Base-by-base conservation (phyloP, 2,329 filamentous ascomycete species). In the Aotearoamyces nothofagi region DNA sequence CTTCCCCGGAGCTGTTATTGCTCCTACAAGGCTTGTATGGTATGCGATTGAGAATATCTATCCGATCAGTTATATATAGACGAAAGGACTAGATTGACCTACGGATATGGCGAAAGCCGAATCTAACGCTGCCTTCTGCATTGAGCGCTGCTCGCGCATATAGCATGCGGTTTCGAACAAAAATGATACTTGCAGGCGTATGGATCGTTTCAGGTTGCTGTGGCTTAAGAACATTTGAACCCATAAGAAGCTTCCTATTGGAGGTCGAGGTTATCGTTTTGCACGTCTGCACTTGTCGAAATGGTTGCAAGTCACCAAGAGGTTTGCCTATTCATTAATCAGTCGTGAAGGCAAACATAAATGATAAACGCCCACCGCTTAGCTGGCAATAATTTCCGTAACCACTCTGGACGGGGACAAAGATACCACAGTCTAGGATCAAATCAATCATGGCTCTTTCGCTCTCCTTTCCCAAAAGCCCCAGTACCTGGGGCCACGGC, bases 1-100 rank as follows among this genome's bases (percentile, higher is more conserved):
- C n/a, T n/a, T n/a, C n/a, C n/a, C n/a, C n/a, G n/a, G n/a, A n/a
- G n/a, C n/a, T n/a, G n/a, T n/a, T n/a, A n/a, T n/a, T n/a, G n/a
- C n/a, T n/a, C n/a, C n/a, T n/a, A n/a, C n/a, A n/a, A n/a, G n/a
- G n/a, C n/a, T n/a, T n/a, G n/a, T n/a, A n/a, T n/a, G n/a, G n/a
- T n/a, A n/a, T n/a, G 13, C 83, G 71, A 46, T 90, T 92, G 14
- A 96, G 53, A 3, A 86, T 72, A 57, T 94, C 82, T 92, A 46
- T 8, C 17, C 10, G 10, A 20, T 39, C 26, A 39, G 40, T 49
- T 10, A 38, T 23, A 38, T 33, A 41, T 34, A 31, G 9, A 31
- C 26, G 13, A 22, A 0, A 24, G 29, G 15, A 7, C 22, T 22
- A n/a, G 10, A 26, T 8, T 8, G 9, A 57, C 76, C 46, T 63